Conservation (phyloP, 257 asterid genomes). For the Cynanchum wilfordii region DNA sequence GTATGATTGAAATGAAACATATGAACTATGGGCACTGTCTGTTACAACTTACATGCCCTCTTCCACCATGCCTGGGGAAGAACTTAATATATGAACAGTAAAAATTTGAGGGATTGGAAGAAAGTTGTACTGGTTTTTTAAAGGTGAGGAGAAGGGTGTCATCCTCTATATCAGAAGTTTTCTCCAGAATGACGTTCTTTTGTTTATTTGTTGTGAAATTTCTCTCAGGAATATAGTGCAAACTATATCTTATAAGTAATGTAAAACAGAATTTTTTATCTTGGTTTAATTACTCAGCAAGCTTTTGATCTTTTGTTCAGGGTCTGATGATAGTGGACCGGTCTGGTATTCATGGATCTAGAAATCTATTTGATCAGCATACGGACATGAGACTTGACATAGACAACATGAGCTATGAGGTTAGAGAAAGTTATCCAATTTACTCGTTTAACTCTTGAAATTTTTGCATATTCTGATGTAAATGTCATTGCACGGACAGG, state of each 20-base stretch:
- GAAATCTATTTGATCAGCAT: conserved; percentile 58
- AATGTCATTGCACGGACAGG: conserved; percentile 38
- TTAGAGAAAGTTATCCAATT: conserved; percentile 9
- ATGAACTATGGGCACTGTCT: not conserved
- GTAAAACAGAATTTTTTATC: not conserved
- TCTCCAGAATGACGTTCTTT: not conserved
- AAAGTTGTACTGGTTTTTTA: no score
- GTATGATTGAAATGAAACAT: not conserved
- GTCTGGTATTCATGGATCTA: conserved; percentile 43
- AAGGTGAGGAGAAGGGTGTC: no score
- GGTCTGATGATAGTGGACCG: conserved; percentile 39
- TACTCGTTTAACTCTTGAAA: not conserved
- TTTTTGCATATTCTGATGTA: conserved; percentile 4
- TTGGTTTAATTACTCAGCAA: not conserved
- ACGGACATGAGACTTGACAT: conserved; percentile 76
- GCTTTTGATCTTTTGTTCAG: conserved; percentile 29
- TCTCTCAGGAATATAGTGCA: not conserved
- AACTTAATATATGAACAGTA: not conserved
- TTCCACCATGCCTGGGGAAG: not conserved
- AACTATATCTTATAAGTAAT: not conserved
- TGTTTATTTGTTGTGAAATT: not conserved
- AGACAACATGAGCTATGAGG: conserved; percentile 86
- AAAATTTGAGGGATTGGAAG: not conserved
- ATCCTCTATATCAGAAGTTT: not conserved
- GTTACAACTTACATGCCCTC: not conserved